Evolutionary conservation across 352 stramenopile genomes (phyloP), one percentile per base, ranked within the genome.

Genomic region (Nannochloropsis limnetica): DNA sequence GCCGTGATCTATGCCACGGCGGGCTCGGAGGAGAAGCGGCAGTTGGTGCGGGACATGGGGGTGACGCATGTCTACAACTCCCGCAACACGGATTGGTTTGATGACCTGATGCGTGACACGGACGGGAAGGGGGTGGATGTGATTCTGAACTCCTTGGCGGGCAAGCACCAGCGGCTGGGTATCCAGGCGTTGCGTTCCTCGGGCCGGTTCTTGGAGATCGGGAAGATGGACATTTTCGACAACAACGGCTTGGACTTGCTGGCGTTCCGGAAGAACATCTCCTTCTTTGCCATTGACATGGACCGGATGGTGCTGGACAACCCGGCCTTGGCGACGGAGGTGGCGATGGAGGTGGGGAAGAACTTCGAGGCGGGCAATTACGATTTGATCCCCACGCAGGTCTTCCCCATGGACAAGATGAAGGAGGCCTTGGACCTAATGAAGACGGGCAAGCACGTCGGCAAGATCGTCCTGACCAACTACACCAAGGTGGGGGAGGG

Each of bases 141-240:
- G 17, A 68, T 83, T 8, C 80, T 83, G 8, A 83, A 83, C 45
- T 31, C 37, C 22, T 54, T 83, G 37, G 44, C 80, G 37, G 80
- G 80, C 80, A 68, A 83, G 37, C 28, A 61, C 20, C 32, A 79
- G 8, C 80, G 23, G 37, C 22, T 37, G 17, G 44, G 37, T 9
- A 67, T 83, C 11, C 37, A 31, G 44, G 37, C 37, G 9, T 27
- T 83, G 14, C n/a, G 28, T 15, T 68, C 22, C 32, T 31, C 37
- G 22, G 80, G 80, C 4, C 80, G 22, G 22, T 69, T 79, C 25
- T n/a, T 79, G 20, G 80, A 83, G 22, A 37, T 83, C 80, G 80
- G 37, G 11, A 79, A 69, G 22, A 67, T 67, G 45, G 80, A 81
- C 28, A 68, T 68, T 5, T 67, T 68, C 79, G 79, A 54, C 79